These are phyloP conservation scores for Hebeloma cylindrosporum DNA, from an alignment of 768 basidiomycete genomes.

Conservation along the genomic window DNA sequence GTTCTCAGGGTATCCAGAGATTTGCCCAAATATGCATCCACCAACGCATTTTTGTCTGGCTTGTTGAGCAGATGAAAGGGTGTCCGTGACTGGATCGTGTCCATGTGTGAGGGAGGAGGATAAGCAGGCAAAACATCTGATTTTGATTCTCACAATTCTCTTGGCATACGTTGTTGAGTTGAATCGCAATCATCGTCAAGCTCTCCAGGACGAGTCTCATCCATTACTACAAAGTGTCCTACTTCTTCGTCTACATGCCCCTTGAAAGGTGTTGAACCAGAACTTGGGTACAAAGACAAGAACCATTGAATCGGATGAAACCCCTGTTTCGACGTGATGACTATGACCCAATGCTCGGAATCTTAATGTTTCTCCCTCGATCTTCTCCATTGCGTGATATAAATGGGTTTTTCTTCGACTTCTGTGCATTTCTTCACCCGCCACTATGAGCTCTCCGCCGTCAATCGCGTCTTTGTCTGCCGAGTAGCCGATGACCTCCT, in stretches of 20 bases:
- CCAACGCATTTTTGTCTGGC: slow-evolving; percentile 50
- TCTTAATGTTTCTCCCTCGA: slow-evolving; percentile 20
- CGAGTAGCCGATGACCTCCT: not conserved
- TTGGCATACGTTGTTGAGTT: too few relatives aligned
- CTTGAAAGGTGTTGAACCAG: too few relatives aligned
- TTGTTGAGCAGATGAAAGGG: slow-evolving; percentile 20
- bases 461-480: too few relatives aligned
- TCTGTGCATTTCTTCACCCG: not conserved
- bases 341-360: not conserved
- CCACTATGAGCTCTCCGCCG: not conserved
- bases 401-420: not conserved
- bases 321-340: slow-evolving; percentile 4
- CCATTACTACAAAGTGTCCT: too few relatives aligned
- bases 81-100: slow-evolving; percentile 26
- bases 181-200: too few relatives aligned
- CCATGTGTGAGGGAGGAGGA: slow-evolving; percentile 5
- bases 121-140: not conserved
- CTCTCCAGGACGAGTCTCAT: too few relatives aligned
- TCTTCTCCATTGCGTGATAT: slow-evolving; percentile 9
- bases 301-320: slow-evolving; percentile 12
- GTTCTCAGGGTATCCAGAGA: slow-evolving; percentile 61
- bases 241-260: too few relatives aligned
- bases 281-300: too few relatives aligned
- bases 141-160: too few relatives aligned
- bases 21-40: slow-evolving; percentile 57